Percentiles rank a stretch among this genome's conserved stretches.
phyloP scores from a whole-genome alignment of 1,284 basidiomycete genomes.

The Apiotrichum montevideense region DNA sequence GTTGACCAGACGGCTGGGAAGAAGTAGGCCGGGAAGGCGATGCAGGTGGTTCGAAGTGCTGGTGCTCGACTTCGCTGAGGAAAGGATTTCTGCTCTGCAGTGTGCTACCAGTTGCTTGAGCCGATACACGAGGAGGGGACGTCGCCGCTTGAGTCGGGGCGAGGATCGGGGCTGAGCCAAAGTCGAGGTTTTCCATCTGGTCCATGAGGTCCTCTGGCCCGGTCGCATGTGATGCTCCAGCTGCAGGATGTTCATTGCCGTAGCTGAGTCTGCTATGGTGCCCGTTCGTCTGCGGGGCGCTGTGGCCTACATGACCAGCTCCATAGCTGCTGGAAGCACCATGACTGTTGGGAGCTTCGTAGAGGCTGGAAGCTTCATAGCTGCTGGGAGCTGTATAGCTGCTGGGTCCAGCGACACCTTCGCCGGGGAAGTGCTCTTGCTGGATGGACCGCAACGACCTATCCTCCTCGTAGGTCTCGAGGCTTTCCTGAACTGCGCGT shows the following conservation, averaged over 20 bases:
- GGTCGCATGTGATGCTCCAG: background rate
- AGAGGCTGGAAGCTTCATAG: no score
- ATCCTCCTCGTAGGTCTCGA: slow-evolving; percentile 30
- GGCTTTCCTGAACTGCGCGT: slow-evolving; percentile 33
- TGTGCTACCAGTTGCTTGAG: background rate
- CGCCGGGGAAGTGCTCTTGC: background rate
- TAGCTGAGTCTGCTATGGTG: no score
- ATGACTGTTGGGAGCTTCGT: no score
- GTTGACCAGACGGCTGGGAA: background rate
- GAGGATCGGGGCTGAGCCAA: slow-evolving; percentile 3
- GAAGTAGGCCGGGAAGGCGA: background rate
- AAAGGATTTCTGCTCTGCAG: slow-evolving; percentile 42
- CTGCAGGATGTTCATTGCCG: no score
- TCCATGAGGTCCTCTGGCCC: slow-evolving; percentile 6
- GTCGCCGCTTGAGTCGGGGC: background rate
- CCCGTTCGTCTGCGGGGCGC: background rate
- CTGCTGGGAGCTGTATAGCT: no score
- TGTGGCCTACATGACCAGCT: no score
- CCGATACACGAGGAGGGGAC: slow-evolving; percentile 18
- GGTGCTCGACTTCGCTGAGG: slow-evolving; percentile 64
- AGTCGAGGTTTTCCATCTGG: slow-evolving; percentile 10
- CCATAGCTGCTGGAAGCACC: no score
- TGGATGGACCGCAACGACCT: slow-evolving; percentile 1
- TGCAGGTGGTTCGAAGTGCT: no score
- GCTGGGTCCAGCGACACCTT: background rate